Evolutionary conservation across 805 yeast species (phyloP).

Genomic region (Scheffersomyces stipitis): DNA sequence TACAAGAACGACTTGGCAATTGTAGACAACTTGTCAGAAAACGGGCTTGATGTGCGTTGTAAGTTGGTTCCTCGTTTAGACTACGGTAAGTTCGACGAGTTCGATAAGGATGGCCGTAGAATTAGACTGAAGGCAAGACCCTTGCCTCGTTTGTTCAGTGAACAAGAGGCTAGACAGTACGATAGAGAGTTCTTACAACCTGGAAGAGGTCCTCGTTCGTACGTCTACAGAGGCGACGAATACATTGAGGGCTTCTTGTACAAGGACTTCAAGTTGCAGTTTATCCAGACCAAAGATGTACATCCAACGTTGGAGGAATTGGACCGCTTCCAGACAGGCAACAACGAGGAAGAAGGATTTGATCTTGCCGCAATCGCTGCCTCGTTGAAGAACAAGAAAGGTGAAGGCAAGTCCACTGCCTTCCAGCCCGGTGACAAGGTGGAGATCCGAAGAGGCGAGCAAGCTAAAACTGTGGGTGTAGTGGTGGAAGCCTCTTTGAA

Average conservation of each 20-base stretch:
- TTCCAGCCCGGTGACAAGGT: conserved; percentile 95
- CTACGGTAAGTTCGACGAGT: conserved; percentile 66
- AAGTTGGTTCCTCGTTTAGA: conserved; percentile 92
- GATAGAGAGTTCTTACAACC: conserved; percentile 74
- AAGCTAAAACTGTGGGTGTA: conserved; percentile 81
- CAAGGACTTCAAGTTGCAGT: conserved; percentile 84
- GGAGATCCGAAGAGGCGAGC: conserved; percentile 91
- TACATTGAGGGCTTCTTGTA: conserved; percentile 84
- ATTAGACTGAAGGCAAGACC: conserved; percentile 69
- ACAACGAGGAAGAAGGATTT: conserved; percentile 75
- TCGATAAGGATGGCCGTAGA: conserved; percentile 46
- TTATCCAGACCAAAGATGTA: conserved; percentile 75
- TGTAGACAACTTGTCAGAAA: conserved; percentile 90
- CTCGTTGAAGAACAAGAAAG: conserved; percentile 59
- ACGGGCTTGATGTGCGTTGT: conserved; percentile 92
- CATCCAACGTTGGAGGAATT: conserved; percentile 88
- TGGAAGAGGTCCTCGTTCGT: conserved; percentile 60
- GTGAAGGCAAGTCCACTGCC: conserved; percentile 29
- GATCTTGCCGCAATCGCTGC: conserved; percentile 87
- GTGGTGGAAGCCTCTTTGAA: conserved; percentile 64
- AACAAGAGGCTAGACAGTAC: conserved; percentile 81
- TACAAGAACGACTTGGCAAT: conserved; percentile 92
- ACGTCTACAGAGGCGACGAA: conserved; percentile 80
- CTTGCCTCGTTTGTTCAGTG: conserved; percentile 81
- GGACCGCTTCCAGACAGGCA: conserved; percentile 73